Percentiles rank a stretch among this genome's conserved stretches.
phyloP scores from a whole-genome alignment of 768 basidiomycete species.

The Suillus ampliporus region DNA sequence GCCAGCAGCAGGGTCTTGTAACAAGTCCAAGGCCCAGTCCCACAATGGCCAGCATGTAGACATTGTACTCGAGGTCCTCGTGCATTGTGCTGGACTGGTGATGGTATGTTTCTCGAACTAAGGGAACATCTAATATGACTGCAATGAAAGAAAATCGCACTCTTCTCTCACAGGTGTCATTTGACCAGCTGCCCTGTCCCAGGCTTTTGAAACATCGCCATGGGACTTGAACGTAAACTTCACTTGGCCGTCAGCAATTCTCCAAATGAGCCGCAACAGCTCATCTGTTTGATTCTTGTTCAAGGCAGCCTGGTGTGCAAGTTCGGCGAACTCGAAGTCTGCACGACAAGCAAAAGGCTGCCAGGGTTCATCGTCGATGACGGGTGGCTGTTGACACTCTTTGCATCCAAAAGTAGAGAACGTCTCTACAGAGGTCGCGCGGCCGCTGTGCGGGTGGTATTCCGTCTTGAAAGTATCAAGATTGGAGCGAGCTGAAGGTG shows the following conservation, averaged over 20 bases:
- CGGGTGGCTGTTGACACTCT: neutral
- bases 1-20: slow-evolving; percentile 12
- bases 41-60: slow-evolving; percentile 9
- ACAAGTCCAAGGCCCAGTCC: slow-evolving; percentile 17
- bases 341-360: slow-evolving; percentile 10
- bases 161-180: slow-evolving; percentile 15
- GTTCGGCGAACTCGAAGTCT: slow-evolving; percentile 17
- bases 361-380: slow-evolving; percentile 19
- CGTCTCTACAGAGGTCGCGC: slow-evolving; percentile 10
- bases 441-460: slow-evolving; percentile 27
- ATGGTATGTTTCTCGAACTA: slow-evolving; percentile 11
- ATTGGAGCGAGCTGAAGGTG: neutral
- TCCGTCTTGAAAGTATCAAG: slow-evolving; percentile 13
- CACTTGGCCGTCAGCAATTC: neutral
- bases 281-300: slow-evolving; percentile 12
- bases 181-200: slow-evolving; percentile 2
- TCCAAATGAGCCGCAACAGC: slow-evolving; percentile 14
- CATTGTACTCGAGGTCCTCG: neutral
- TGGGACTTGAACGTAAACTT: slow-evolving; percentile 14
- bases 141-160: too few species aligned
- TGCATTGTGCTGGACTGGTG: neutral
- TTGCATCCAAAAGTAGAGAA: slow-evolving; percentile 21
- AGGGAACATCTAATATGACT: too few species aligned
- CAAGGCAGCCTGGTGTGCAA: slow-evolving; percentile 12
- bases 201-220: slow-evolving; percentile 1